A percentile compares a stretch with the other conserved stretches of the same genome.
These are phyloP conservation scores for Prunus davidiana DNA, from an alignment of 306 rosid species.

Conservation along the genomic window DNA sequence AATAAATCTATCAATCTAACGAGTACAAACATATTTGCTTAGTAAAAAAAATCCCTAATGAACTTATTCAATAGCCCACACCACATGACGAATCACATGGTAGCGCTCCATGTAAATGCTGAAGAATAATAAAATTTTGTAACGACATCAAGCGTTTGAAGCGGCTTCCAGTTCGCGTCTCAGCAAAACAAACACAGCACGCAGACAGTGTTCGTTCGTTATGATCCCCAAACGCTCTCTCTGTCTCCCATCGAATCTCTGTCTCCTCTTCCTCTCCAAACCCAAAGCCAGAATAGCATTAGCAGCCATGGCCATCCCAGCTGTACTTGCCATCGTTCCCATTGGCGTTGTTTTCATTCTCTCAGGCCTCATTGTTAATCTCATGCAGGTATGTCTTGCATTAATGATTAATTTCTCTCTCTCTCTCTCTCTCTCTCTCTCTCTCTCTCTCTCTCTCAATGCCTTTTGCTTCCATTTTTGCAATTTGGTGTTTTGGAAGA, in stretches of 20 bases:
- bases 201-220: background rate
- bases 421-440: too few species aligned
- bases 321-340: slow-evolving; percentile 64
- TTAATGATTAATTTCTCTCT: too few species aligned
- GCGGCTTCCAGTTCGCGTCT: slow-evolving; percentile 9
- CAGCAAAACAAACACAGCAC: background rate
- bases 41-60: too few species aligned
- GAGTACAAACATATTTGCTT: too few species aligned
- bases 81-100: too few species aligned
- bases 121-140: background rate
- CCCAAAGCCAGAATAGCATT: background rate
- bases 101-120: background rate
- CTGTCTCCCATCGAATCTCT: background rate
- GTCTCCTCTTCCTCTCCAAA: slow-evolving; percentile 10
- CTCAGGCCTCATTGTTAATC: slow-evolving; percentile 74
- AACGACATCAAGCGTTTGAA: slow-evolving; percentile 15
- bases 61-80: too few species aligned
- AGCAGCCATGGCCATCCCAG: slow-evolving; percentile 64
- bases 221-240: background rate
- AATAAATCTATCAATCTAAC: too few species aligned
- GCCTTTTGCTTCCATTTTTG: background rate
- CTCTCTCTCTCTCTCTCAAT: too few species aligned
- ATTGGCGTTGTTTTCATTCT: slow-evolving; percentile 64
- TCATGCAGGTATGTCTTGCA: slow-evolving; percentile 49
- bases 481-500: background rate